These are phyloP conservation scores for Pythium monospermum DNA, from an alignment of 352 stramenopile species.

Conservation along the genomic window DNA sequence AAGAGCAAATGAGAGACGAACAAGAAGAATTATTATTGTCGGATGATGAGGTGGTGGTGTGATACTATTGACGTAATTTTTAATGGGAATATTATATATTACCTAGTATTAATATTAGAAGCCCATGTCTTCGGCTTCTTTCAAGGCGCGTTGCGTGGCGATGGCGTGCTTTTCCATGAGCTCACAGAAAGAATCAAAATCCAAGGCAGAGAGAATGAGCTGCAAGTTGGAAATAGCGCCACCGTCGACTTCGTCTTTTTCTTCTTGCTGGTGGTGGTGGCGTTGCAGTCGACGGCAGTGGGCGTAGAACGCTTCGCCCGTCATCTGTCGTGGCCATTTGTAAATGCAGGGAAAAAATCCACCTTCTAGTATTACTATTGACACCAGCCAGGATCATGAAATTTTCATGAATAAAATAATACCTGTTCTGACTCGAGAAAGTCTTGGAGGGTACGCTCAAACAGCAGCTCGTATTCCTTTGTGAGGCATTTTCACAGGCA, in stretches of 20 bases:
- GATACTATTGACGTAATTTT: too few species aligned
- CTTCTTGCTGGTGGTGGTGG: constrained; percentile 20
- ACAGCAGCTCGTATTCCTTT: constrained; percentile 51
- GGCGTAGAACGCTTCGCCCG: constrained; percentile 37
- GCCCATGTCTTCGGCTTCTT: constrained; percentile 53
- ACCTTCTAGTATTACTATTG: too few species aligned
- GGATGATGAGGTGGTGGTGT: constrained; percentile 17
- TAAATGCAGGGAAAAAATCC: too few species aligned
- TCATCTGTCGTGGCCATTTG: too few species aligned
- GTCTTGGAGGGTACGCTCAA: constrained; percentile 31
- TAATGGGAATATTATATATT: too few species aligned
- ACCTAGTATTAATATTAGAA: constrained; percentile 25
- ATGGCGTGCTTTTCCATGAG: constrained; percentile 47
- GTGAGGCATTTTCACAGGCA: too few species aligned
- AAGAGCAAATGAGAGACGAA: too few species aligned
- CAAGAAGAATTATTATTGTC: too few species aligned
- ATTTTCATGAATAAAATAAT: not conserved
- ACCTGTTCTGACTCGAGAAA: constrained; percentile 47
- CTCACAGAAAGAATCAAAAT: constrained; percentile 49
- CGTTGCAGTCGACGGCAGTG: constrained; percentile 41
- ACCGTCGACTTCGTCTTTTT: constrained; percentile 9
- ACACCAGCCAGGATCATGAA: not conserved
- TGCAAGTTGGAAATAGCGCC: constrained; percentile 33
- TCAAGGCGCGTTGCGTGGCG: constrained; percentile 38
- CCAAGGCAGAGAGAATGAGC: constrained; percentile 45